These are phyloP conservation scores for Bullera alba DNA, from an alignment of 768 basidiomycete genomes.

Conservation along the genomic window DNA sequence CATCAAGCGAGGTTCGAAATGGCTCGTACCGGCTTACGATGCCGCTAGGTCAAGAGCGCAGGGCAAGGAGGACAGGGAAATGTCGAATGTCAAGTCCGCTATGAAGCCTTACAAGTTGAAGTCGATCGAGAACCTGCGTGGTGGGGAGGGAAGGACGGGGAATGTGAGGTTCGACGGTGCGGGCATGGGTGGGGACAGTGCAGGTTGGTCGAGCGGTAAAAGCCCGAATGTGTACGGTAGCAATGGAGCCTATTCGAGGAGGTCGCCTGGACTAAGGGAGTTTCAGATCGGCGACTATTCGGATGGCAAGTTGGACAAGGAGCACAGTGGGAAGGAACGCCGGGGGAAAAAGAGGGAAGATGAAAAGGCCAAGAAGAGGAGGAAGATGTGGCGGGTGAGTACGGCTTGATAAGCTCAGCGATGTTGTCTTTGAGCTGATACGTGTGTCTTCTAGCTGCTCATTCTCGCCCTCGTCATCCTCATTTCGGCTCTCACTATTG, in stretches of 20 bases:
- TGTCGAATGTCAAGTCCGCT: constrained; percentile 22
- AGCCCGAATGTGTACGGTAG: constrained; percentile 1
- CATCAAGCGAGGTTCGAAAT: constrained; percentile 1
- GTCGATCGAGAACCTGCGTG: neutral
- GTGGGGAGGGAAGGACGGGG: too few species aligned
- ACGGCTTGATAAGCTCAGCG: too few species aligned
- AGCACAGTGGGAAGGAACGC: constrained; percentile 5
- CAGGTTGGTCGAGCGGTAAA: neutral
- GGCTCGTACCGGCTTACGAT: too few species aligned
- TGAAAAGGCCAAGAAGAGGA: constrained; percentile 16
- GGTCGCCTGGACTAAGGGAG: constrained; percentile 16
- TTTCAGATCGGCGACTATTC: constrained; percentile 1
- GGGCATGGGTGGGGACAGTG: too few species aligned
- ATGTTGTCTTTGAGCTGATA: too few species aligned
- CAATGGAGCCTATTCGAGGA: constrained; percentile 3
- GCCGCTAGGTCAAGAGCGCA: too few species aligned
- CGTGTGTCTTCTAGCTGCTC: neutral
- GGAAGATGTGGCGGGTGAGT: constrained; percentile 24
- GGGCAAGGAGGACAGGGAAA: too few species aligned
- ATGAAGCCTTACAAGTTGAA: constrained; percentile 2
- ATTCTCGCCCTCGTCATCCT: neutral
- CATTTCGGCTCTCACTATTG: neutral
- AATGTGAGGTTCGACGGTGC: too few species aligned
- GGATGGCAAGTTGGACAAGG: neutral
- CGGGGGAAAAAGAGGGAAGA: constrained; percentile 11